These are phyloP conservation scores for Russula dissimulans DNA, from an alignment of 768 basidiomycete species.

Conservation along the genomic window DNA sequence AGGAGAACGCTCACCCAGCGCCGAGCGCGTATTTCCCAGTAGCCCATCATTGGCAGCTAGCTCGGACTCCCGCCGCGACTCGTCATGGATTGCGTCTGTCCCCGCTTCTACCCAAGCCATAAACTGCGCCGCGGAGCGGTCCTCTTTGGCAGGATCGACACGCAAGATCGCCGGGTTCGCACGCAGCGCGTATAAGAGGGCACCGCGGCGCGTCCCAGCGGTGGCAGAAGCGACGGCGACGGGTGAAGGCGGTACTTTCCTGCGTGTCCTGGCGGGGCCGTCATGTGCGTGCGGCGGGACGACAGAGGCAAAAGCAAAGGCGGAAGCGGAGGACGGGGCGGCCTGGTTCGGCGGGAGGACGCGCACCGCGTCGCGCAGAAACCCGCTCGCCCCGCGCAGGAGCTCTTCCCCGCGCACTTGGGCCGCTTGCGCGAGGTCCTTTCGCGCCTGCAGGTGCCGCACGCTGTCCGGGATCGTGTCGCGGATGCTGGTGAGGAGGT, in stretches of 20 bases:
- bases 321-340: neutral
- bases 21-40: constrained; percentile 43
- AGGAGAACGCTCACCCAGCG: constrained; percentile 41
- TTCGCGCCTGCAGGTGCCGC: constrained; percentile 39
- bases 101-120: constrained; percentile 50
- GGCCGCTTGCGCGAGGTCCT: constrained; percentile 62
- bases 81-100: constrained; percentile 47
- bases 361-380: constrained; percentile 76
- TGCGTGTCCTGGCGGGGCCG: constrained; percentile 59
- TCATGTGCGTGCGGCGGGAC: constrained; percentile 31
- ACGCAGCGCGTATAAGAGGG: constrained; percentile 58
- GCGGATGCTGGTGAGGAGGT: constrained; percentile 59
- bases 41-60: constrained; percentile 41
- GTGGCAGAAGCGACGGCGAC: neutral
- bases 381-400: constrained; percentile 46
- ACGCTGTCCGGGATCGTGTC: constrained; percentile 50
- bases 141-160: constrained; percentile 65
- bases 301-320: constrained; percentile 5
- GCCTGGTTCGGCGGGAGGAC: constrained; percentile 74
- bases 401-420: constrained; percentile 46
- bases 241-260: constrained; percentile 39
- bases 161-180: constrained; percentile 67
- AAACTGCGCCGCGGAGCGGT: constrained; percentile 44
- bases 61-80: constrained; percentile 38
- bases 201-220: constrained; percentile 10